Base-by-base conservation (phyloP, 495 filamentous ascomycete genomes). In the Hypoxylon subgilvum region DNA sequence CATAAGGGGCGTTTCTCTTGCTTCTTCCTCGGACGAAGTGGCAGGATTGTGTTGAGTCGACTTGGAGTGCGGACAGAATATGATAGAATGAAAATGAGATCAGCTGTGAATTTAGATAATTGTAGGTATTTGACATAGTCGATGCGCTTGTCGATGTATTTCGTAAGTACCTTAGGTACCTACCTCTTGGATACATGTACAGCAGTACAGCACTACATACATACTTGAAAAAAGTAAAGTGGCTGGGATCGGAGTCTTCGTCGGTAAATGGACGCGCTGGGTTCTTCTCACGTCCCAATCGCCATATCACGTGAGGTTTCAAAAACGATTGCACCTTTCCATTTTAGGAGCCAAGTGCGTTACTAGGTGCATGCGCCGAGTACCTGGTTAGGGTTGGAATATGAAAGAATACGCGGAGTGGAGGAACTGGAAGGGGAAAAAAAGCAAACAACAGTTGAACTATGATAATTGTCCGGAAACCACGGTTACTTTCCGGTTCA, bases 221-320 rank as follows among this genome's bases (percentile, higher is more conserved):
- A n/a, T n/a, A n/a, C n/a, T n/a, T n/a, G n/a, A 59, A 49, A 68
- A 41, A 63, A 60, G 38, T n/a, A 21, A 48, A 17, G 53, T 30
- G 53, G 52, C 38, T 64, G 45, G 57, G 43, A n/a, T 51, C 30
- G 41, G 30, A 14, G 56, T 36, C 49, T 35, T 25, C 36, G 40
- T 65, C 16, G 12, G 21, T 23, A 42, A 34, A 5, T 7, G 23
- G 36, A 21, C 14, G 34, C 57, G 54, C 50, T 62, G 57, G 57
- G 64, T 52, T 23, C 46, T 30, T 13, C 39, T 63, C 67, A 62
- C 67, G 67, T 53, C 39, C 31, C 9, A 30, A 31, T 63, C 67
- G 67, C 67, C 67, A 38, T 58, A 12, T 68, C 67, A 70, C 65
- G 67, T 70, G 67, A 70, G 52, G 64, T 59, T 61, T 60, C 57